Base-by-base conservation (phyloP, 2,329 filamentous ascomycete species). In the Mollisiaceae sp. region DNA sequence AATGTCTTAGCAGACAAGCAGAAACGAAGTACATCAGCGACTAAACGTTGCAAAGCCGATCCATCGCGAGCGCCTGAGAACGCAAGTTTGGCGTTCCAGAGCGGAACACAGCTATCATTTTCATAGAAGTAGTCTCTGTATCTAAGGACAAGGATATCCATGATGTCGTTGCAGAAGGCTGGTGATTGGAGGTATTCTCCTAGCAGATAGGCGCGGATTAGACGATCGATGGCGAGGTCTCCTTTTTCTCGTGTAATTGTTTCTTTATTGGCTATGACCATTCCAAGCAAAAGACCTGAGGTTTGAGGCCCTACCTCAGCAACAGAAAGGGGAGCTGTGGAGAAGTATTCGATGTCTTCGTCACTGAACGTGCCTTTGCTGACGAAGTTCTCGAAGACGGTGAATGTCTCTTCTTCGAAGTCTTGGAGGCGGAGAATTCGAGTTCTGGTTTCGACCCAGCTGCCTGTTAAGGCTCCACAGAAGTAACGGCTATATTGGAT, bases 111-210 rank as follows among this genome's bases (percentile, higher is more conserved):
- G 1, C 27, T 27, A 3, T 47, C 27, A 8, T 36, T 24, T 2
- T 36, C 27, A 4, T 18, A 22, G 35, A 32, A 60, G 27, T 32
- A 60, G 9, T 15, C 15, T 39, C n/a, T 2, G 45, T 54, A 60
- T 2, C n/a, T 18, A 5, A 6, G n/a, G 5, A 24, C 15, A 11
- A 60, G 18, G 3, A 39, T 8, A 39, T 60, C 27, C 45, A 54
- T 41, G 20, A 60, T 50, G 1, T 6, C n/a, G 35, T 60, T 60
- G 45, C 59, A 52, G 59, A 60, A 60, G 9, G 18, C 2, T 9
- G 59, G 59, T 6, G 45, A 22, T 18, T 60, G 45, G 5, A 60
- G 43, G 20, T 60, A 54, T 22, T 54, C 45, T 24, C 59, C 59
- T 0, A 60, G 45, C 1, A 60, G 24, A 24, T 60, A 60, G 18